Evolutionary conservation across 495 filamentous ascomycete genomes (phyloP).

Genomic region (Aspergillus baeticus): DNA sequence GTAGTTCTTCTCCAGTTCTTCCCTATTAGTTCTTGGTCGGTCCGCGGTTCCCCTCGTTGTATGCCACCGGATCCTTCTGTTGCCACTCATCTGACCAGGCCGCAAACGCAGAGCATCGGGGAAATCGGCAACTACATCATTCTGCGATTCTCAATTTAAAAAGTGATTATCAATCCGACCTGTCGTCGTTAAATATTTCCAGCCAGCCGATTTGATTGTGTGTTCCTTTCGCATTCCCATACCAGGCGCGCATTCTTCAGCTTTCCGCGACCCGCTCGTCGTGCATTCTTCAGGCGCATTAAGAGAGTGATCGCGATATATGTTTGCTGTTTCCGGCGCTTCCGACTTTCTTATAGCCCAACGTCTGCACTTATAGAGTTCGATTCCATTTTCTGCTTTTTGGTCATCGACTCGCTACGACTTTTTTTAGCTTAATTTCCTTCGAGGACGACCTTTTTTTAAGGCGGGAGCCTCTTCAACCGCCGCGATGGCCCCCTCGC

Average conservation of each 20-base stretch:
- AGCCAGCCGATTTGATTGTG: conserved; percentile 1
- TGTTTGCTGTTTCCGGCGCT: conserved; percentile 20
- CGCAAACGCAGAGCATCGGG: conserved; percentile 10
- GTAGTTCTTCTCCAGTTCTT: not conserved
- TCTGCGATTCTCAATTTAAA: not conserved
- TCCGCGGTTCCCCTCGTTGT: conserved; percentile 16
- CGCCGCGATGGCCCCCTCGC: conserved; percentile 30
- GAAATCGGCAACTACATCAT: not conserved
- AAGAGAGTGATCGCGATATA: conserved; percentile 6
- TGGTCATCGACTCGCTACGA: not conserved
- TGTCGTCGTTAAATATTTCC: not conserved
- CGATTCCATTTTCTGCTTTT: not conserved
- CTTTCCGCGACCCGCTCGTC: conserved; percentile 5
- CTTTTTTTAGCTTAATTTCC: not conserved
- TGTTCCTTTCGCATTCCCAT: conserved; percentile 14
- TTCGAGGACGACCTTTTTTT: not conserved
- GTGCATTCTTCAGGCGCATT: conserved; percentile 19
- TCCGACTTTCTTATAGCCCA: not conserved
- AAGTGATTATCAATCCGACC: not conserved
- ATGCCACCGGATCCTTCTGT: conserved; percentile 9
- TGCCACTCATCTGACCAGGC: conserved; percentile 10
- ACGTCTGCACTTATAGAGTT: conserved; percentile 9
- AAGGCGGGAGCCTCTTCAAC: not conserved
- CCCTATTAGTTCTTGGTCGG: conserved; percentile 1
- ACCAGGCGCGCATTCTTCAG: conserved; percentile 21